A percentile compares a stretch with the other conserved stretches of the same genome.
These are phyloP conservation scores for Gregarina niphandrodes DNA, from an alignment of 169 alveolate genomes.

Conservation along the genomic window DNA sequence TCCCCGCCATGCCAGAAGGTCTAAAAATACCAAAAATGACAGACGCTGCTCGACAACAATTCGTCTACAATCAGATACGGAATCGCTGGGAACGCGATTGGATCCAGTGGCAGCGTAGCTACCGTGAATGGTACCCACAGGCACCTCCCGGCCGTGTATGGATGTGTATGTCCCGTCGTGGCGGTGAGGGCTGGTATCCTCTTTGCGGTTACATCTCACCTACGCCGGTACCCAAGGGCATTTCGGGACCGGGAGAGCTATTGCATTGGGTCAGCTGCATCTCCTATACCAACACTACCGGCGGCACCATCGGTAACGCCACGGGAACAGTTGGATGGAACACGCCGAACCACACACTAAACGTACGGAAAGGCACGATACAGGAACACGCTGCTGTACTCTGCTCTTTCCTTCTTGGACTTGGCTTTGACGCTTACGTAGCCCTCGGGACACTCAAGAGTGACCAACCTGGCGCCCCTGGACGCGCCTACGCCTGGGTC, in stretches of 20 bases:
- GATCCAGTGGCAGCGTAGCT: too few relatives aligned
- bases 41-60: too few relatives aligned
- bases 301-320: conserved; percentile 10
- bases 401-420: conserved; percentile 27
- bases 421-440: conserved; percentile 31
- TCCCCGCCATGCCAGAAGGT: too few relatives aligned
- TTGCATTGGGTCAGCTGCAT: conserved; percentile 28
- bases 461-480: neutral
- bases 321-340: conserved; percentile 7
- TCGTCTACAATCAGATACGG: too few relatives aligned
- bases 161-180: too few relatives aligned
- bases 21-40: too few relatives aligned
- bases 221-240: conserved; percentile 23
- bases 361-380: conserved; percentile 23
- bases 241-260: conserved; percentile 22
- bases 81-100: too few relatives aligned
- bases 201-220: conserved; percentile 26
- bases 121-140: too few relatives aligned
- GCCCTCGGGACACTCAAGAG: conserved; percentile 23
- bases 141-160: too few relatives aligned
- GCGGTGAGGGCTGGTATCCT: too few relatives aligned
- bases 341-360: conserved; percentile 13
- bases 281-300: conserved; percentile 10
- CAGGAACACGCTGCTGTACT: conserved; percentile 33
- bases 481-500: too few relatives aligned